A percentile compares a stretch with the other conserved stretches of the same genome.
Evolutionary conservation across 306 rosid genomes (phyloP).

Genomic region (Trifolium dubium): DNA sequence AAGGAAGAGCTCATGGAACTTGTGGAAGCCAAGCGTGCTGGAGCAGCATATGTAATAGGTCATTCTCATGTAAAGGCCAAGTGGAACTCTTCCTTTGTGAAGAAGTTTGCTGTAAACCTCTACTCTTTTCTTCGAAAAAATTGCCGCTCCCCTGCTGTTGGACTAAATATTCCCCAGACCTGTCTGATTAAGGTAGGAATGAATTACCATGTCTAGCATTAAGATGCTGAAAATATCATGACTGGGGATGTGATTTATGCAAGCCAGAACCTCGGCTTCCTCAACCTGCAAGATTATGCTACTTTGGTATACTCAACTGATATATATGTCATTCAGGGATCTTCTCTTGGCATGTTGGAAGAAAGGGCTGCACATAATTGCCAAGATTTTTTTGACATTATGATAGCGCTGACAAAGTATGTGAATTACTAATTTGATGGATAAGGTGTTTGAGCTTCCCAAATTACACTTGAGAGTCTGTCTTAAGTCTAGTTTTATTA

Average conservation of each 20-base stretch:
- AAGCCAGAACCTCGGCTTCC: slow-evolving; percentile 33
- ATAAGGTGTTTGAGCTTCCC: slow-evolving; percentile 42
- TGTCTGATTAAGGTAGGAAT: slow-evolving; percentile 88
- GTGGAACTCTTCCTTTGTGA: slow-evolving; percentile 66
- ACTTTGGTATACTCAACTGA: slow-evolving; percentile 32
- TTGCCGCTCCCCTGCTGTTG: slow-evolving; percentile 79
- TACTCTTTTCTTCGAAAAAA: slow-evolving; percentile 88
- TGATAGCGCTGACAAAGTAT: slow-evolving; percentile 39
- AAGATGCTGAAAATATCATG: slow-evolving; percentile 13
- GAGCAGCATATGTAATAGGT: slow-evolving; percentile 80
- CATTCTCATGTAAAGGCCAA: slow-evolving; percentile 79
- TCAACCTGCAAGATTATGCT: slow-evolving; percentile 29
- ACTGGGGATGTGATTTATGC: slow-evolving; percentile 36
- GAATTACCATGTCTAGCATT: slow-evolving; percentile 72
- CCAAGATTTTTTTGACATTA: slow-evolving; percentile 44
- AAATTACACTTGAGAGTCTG: slow-evolving; percentile 29
- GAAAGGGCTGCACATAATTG: slow-evolving; percentile 28
- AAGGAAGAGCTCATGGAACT: slow-evolving; percentile 85
- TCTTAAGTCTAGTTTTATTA: slow-evolving; percentile 31
- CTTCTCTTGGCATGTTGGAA: slow-evolving; percentile 36
- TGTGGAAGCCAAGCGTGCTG: slow-evolving; percentile 83
- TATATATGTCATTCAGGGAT: slow-evolving; percentile 23
- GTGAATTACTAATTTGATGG: slow-evolving; percentile 42
- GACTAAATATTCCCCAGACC: slow-evolving; percentile 83
- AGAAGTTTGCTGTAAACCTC: slow-evolving; percentile 67